phyloP scores from a whole-genome alignment of 2,329 filamentous ascomycete species.

The Fusarium tanahbumbuense region DNA sequence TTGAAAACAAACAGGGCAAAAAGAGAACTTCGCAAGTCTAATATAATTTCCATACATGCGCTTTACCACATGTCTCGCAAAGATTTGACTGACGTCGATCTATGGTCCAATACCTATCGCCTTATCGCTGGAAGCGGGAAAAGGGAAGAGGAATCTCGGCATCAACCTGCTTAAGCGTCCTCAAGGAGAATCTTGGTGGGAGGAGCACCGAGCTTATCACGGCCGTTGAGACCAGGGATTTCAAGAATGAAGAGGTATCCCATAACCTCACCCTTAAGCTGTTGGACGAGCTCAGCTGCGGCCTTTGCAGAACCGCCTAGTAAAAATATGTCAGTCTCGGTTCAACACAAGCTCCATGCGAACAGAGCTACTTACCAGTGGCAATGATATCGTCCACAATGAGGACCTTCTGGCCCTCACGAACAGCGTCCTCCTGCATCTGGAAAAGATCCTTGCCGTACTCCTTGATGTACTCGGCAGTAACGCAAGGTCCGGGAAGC shows the following conservation, averaged over 20 bases:
- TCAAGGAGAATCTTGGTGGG: conserved; percentile 87
- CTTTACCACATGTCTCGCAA: conserved; percentile 18
- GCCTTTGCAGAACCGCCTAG: conserved; percentile 91
- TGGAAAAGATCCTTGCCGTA: conserved; percentile 96
- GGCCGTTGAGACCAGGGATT: conserved; percentile 91
- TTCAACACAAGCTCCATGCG: conserved; percentile 6
- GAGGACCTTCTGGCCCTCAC: conserved; percentile 87
- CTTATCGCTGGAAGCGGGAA: conserved; percentile 31
- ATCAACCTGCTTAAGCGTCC: conserved; percentile 46
- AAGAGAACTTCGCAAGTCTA: conserved; percentile 34
- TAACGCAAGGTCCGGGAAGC: conserved; percentile 88
- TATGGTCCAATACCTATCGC: conserved; percentile 27
- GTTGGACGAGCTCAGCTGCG: conserved; percentile 84
- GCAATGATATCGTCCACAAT: conserved; percentile 99
- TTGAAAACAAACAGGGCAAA: conserved; percentile 29
- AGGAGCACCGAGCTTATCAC: conserved; percentile 82
- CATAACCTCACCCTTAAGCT: conserved; percentile 86
- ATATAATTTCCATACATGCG: conserved; percentile 28
- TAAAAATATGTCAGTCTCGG: conserved; percentile 35
- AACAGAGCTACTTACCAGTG: conserved; percentile 74
- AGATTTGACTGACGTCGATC: conserved; percentile 28
- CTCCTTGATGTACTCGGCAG: conserved; percentile 91
- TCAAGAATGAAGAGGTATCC: conserved; percentile 97
- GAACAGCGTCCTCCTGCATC: conserved; percentile 89
- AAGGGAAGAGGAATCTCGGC: conserved; percentile 28